Conservation (phyloP, 768 basidiomycete species). For the Trametes sanguinea region DNA sequence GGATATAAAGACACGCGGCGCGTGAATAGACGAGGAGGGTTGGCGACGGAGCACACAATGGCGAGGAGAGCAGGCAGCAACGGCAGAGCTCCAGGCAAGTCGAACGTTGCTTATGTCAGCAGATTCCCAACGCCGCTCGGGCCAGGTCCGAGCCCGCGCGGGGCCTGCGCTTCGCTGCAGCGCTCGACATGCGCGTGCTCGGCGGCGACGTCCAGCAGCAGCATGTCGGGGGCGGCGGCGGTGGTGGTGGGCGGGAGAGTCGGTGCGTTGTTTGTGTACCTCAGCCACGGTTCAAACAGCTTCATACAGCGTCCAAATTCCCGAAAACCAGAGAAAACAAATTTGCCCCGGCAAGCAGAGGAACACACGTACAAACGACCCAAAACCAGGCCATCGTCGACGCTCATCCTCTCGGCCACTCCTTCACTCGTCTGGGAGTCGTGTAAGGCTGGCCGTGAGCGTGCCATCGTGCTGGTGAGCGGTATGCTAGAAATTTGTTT, state of each 20-base stretch:
- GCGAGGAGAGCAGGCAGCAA: conserved; percentile 29
- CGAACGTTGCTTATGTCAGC: conserved; percentile 33
- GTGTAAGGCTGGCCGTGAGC: neutral
- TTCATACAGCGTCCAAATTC: conserved; percentile 70
- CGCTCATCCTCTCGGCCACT: neutral
- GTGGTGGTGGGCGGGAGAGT: conserved; percentile 6
- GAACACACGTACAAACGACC: conserved; percentile 38
- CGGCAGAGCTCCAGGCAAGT: conserved; percentile 29
- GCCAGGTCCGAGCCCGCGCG: conserved; percentile 19
- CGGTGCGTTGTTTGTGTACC: conserved; percentile 41
- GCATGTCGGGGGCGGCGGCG: conserved; percentile 11
- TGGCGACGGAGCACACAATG: conserved; percentile 16
- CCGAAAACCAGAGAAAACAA: conserved; percentile 79
- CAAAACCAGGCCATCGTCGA: conserved; percentile 23
- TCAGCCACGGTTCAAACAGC: conserved; percentile 52
- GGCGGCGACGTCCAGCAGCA: conserved; percentile 10
- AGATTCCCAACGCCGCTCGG: conserved; percentile 32
- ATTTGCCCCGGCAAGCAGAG: conserved; percentile 38
- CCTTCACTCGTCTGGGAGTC: neutral
- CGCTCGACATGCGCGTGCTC: conserved; percentile 4
- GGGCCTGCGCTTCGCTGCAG: neutral
- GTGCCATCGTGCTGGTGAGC: too few species aligned
- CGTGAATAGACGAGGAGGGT: conserved; percentile 3
- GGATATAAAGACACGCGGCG: too few species aligned
- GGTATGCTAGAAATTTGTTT: too few species aligned